These are phyloP conservation scores for Pleurotus sapidus DNA, from an alignment of 768 basidiomycete genomes.

Conservation along the genomic window DNA sequence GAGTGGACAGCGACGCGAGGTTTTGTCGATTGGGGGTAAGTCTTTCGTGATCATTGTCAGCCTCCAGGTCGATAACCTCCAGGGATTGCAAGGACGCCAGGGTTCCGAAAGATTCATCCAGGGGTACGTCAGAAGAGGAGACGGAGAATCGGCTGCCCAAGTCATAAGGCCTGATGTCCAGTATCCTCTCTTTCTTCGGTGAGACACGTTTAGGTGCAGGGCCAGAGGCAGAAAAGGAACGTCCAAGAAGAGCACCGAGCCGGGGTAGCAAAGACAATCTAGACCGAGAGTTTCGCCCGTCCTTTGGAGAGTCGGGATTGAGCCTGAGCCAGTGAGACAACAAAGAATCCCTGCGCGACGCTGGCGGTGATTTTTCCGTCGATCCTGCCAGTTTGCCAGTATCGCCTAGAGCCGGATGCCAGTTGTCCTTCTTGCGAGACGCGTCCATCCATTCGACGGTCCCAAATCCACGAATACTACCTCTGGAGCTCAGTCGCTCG, in stretches of 20 bases:
- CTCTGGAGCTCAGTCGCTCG: background rate
- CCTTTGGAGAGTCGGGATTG: background rate
- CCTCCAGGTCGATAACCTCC: conserved; percentile 1
- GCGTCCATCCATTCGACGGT: conserved; percentile 6
- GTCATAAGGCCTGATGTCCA: conserved; percentile 3
- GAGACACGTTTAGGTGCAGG: background rate
- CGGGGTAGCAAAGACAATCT: background rate
- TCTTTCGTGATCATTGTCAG: background rate
- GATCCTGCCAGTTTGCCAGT: no score
- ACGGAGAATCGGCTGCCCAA: conserved; percentile 1
- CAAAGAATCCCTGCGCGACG: background rate
- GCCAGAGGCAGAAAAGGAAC: background rate
- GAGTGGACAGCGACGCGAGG: background rate
- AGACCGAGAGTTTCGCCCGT: background rate
- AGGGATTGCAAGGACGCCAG: conserved; percentile 2
- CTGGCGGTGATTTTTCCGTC: background rate
- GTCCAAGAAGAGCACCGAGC: background rate
- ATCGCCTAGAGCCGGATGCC: conserved; percentile 4
- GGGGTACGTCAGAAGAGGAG: background rate
- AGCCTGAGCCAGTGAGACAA: conserved; percentile 4
- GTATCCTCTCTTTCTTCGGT: background rate
- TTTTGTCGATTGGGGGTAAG: background rate
- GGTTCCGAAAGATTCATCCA: background rate
- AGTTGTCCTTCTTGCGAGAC: background rate
- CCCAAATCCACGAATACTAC: conserved; percentile 3